These are phyloP conservation scores for Diaporthe vaccinii DNA, from an alignment of 2,329 filamentous ascomycete species.

Conservation along the genomic window DNA sequence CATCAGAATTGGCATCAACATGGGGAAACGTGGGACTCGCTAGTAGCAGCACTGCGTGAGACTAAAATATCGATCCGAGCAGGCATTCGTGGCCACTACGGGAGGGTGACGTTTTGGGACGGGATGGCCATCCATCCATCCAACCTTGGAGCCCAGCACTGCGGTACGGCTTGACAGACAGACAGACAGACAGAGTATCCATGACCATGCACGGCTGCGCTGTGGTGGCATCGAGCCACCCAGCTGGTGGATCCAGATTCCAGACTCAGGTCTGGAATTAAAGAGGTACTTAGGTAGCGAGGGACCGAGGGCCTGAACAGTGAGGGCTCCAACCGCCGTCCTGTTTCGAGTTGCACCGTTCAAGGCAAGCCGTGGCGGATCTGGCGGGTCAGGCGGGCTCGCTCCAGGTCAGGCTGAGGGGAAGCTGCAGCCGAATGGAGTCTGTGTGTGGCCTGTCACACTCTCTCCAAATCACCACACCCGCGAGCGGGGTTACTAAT, in stretches of 20 bases:
- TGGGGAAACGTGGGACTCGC: conserved; percentile 29
- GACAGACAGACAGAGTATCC: not conserved
- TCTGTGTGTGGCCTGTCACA: not conserved
- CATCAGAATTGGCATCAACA: conserved; percentile 22
- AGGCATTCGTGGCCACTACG: conserved; percentile 17
- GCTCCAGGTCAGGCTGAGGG: not conserved
- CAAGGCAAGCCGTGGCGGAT: conserved; percentile 1
- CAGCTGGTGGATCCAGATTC: not conserved
- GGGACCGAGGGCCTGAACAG: not conserved
- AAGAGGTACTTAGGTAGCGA: not conserved
- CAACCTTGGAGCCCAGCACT: conserved; percentile 26
- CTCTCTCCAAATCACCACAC: conserved; percentile 2
- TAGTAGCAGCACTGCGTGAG: conserved; percentile 31
- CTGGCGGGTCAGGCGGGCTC: conserved; percentile 22
- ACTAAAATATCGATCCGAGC: conserved; percentile 20
- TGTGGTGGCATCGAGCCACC: conserved; percentile 4
- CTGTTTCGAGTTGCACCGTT: conserved; percentile 19
- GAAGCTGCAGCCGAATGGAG: conserved; percentile 14
- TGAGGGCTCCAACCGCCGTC: conserved; percentile 22
- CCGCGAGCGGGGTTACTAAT: not conserved
- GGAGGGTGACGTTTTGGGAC: conserved; percentile 3
- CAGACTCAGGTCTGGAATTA: conserved; percentile 11
- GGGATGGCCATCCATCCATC: conserved; percentile 18
- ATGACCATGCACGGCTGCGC: not conserved
- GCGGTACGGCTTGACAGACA: conserved; percentile 17